Percentiles rank a stretch among this genome's conserved stretches.
Evolutionary conservation across 139 green algal genomes (phyloP).

Genomic region (Zygnema cylindricum): DNA sequence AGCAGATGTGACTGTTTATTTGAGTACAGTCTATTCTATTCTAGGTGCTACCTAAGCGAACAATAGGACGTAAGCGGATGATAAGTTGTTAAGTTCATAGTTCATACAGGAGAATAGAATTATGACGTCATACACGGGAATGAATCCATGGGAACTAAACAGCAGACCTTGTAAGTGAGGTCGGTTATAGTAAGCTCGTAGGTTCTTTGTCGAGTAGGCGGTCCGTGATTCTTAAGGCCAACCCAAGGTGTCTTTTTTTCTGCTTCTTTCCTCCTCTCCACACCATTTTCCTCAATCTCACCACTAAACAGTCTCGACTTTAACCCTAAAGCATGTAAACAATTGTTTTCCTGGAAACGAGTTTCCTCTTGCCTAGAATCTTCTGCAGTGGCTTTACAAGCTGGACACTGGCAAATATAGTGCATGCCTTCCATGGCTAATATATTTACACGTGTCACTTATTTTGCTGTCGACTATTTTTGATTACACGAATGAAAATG

Average conservation of each 20-base stretch:
- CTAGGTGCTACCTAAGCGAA: background rate
- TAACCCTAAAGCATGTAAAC: too few species aligned
- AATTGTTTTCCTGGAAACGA: too few species aligned
- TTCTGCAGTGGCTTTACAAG: too few species aligned
- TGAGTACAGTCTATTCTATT: background rate
- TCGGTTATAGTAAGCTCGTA: constrained; percentile 13
- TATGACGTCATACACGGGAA: background rate
- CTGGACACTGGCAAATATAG: too few species aligned
- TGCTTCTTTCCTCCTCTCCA: background rate
- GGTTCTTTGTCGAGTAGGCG: background rate
- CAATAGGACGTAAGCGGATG: background rate
- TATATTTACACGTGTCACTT: too few species aligned
- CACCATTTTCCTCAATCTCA: too few species aligned
- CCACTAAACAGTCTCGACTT: too few species aligned
- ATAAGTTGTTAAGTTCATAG: background rate
- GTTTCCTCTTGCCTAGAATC: too few species aligned
- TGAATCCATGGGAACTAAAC: background rate
- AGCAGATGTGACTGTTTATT: too few species aligned
- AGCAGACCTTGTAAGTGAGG: constrained; percentile 37
- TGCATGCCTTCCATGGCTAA: too few species aligned
- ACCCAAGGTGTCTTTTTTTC: background rate
- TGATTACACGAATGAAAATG: too few species aligned
- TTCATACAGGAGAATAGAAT: background rate
- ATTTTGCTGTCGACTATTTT: too few species aligned
- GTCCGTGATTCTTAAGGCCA: background rate